A percentile compares a stretch with the other conserved stretches of the same genome.
These are phyloP conservation scores for Polygonum aviculare DNA, from an alignment of 148 eudicot genomes.

Conservation along the genomic window DNA sequence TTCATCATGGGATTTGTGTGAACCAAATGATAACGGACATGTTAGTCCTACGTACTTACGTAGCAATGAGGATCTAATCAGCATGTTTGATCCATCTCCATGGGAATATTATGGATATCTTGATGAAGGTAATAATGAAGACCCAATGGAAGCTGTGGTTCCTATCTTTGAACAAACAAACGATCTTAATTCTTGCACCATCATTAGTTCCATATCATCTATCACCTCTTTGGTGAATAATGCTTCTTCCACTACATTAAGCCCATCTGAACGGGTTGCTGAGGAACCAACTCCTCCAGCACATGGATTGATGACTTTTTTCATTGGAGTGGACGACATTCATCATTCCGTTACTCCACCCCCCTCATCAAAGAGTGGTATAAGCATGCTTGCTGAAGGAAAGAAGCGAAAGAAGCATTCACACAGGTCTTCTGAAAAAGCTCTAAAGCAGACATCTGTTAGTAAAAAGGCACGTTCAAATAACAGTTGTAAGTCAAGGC, in stretches of 20 bases:
- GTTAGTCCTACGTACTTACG: constrained; percentile 10
- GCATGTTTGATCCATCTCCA: constrained; percentile 13
- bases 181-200: constrained; percentile 17
- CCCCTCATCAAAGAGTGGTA: constrained; percentile 35
- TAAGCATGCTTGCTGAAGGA: constrained; percentile 26
- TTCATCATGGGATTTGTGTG: constrained; percentile 12
- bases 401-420: constrained; percentile 19
- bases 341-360: constrained; percentile 19
- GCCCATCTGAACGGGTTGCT: constrained; percentile 21
- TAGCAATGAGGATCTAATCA: constrained; percentile 12
- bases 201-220: constrained; percentile 17
- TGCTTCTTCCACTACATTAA: constrained; percentile 19
- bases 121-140: constrained; percentile 13
- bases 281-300: constrained; percentile 14
- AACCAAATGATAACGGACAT: constrained; percentile 6
- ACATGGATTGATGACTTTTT: constrained; percentile 11
- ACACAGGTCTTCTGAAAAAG: constrained; percentile 16
- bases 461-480: constrained; percentile 33
- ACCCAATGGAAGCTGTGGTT: constrained; percentile 37
- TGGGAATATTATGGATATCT: constrained; percentile 21
- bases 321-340: constrained; percentile 4
- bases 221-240: constrained; percentile 21
- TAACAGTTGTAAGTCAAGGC: constrained; percentile 42
- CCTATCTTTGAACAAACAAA: constrained; percentile 21
- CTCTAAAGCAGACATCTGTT: constrained; percentile 17